Conservation (phyloP, 1,139 yeast species). For the Scheffersomyces stambukii region DNA sequence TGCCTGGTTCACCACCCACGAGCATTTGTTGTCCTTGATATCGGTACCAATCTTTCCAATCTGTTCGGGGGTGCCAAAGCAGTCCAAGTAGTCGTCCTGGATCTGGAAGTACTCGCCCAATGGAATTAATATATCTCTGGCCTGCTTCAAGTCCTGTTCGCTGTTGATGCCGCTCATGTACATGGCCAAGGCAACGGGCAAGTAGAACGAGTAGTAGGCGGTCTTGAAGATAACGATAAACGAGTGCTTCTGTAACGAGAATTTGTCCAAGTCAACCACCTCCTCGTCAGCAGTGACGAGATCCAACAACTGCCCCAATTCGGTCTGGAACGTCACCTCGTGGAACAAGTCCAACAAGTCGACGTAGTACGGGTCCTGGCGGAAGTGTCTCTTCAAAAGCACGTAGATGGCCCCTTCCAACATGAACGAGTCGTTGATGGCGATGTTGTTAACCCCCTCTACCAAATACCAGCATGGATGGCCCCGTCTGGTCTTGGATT, state of each 20-base stretch:
- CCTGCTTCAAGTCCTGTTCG: slow-evolving; percentile 80
- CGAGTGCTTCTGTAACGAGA: slow-evolving; percentile 84
- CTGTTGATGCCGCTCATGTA: slow-evolving; percentile 75
- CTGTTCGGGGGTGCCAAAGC: slow-evolving; percentile 96
- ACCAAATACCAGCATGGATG: slow-evolving; percentile 96
- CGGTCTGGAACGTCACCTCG: slow-evolving; percentile 95
- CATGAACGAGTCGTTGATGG: slow-evolving; percentile 97
- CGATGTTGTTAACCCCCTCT: slow-evolving; percentile 81
- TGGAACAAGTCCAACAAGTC: slow-evolving; percentile 90
- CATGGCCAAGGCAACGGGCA: slow-evolving; percentile 98
- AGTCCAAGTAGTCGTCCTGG: slow-evolving; percentile 95
- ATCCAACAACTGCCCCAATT: slow-evolving; percentile 93
- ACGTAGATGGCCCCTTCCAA: slow-evolving; percentile 92
- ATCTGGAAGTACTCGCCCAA: slow-evolving; percentile 98
- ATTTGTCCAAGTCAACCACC: slow-evolving; percentile 80
- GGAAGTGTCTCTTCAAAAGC: slow-evolving; percentile 85
- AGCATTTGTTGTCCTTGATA: slow-evolving; percentile 96
- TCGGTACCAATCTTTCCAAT: slow-evolving; percentile 99
- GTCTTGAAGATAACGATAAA: slow-evolving; percentile 96
- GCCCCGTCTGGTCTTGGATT: slow-evolving; percentile 94
- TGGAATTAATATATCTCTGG: slow-evolving; percentile 81
- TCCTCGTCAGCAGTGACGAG: slow-evolving; percentile 97
- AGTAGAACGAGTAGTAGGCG: slow-evolving; percentile 94
- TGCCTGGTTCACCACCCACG: slow-evolving; percentile 96
- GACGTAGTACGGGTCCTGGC: slow-evolving; percentile 74